These are phyloP conservation scores for Sonneratia alba DNA, from an alignment of 345 rosid species.

Conservation along the genomic window DNA sequence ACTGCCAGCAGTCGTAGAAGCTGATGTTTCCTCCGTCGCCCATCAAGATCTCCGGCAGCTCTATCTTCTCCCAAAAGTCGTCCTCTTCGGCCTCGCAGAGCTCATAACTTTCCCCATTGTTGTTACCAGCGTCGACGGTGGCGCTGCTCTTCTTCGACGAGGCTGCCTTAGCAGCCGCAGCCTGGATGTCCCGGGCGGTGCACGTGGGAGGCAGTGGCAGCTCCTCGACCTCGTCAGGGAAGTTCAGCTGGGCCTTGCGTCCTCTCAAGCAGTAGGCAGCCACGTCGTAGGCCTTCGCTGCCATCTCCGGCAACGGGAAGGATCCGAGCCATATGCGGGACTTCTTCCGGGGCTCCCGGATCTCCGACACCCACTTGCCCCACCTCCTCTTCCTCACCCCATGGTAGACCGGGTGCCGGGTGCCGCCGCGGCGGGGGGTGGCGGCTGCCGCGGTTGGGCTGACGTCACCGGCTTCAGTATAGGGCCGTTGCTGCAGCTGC, in stretches of 20 bases:
- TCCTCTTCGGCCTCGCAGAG: not conserved
- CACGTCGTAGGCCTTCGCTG: constrained; percentile 7
- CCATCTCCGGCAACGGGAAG: constrained; percentile 8
- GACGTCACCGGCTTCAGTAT: not conserved
- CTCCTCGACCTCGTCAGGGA: not conserved
- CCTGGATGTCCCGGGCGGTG: constrained; percentile 3
- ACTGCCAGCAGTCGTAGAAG: not conserved
- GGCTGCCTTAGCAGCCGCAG: constrained; percentile 3
- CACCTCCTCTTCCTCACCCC: constrained; percentile 9
- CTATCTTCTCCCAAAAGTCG: constrained; percentile 6
- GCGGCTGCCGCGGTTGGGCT: not conserved
- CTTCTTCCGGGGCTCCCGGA: constrained; percentile 10
- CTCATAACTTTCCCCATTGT: not conserved
- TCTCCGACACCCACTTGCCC: constrained; percentile 11
- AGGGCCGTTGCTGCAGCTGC: not conserved
- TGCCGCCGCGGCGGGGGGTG: not conserved
- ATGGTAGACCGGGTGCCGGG: constrained; percentile 7
- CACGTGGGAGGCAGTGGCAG: not conserved
- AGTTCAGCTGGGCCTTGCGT: constrained; percentile 1
- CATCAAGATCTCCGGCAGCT: constrained; percentile 2
- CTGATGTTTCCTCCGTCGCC: not conserved
- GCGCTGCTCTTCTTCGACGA: not conserved
- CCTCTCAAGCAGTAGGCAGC: constrained; percentile 5
- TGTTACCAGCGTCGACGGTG: not conserved
- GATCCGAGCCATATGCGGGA: constrained; percentile 8